Base-by-base conservation (phyloP, 805 yeast species). In the Saturnispora saitoi region DNA sequence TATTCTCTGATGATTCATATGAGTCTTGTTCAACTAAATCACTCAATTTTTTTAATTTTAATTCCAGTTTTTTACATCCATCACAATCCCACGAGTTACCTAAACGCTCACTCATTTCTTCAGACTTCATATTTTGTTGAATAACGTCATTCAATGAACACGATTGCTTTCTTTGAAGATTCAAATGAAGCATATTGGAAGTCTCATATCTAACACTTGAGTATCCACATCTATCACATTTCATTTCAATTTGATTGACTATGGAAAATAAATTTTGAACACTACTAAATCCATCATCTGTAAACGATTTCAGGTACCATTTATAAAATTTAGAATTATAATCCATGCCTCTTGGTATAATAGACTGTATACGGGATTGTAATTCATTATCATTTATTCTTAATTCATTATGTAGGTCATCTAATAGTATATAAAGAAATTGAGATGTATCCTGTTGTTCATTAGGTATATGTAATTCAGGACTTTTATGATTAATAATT, bases 1-100 rank as follows among this genome's bases (percentile, higher is more conserved):
- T 38, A 29, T 40, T 37, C 17, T 39, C 32, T 7, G 9, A 12
- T 20, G 38, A n/a, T 20, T 42, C 38, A 22, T 22, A 14, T 6
- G 45, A 39, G 2, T 41, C 45, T 11, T 40, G 48, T 15, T 48
- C 45, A 7, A 48, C 32, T 32, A 47, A 32, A 26, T 51, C 42
- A 24, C 48, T 49, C 22, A 51, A 19, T 17, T 39, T 43, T 11
- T 42, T 49, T 20, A 57, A 57, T 56, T 48, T 46, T 15, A 37
- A 46, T 10, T 48, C 51, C 26, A 54, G 40, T 51, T 73, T 66
- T 46, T 63, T 65, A 66, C 95, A 85, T 48, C 78, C 76, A 7
- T 93, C 90, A 68, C 95, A 85, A 54, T 81, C 77, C 95, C 95
- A 85, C 1, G 93, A 86, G 64, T 85, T 84, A 6, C 81, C 90